Base-by-base conservation (phyloP, 148 eudicot species). In the Nyssa sinensis region DNA sequence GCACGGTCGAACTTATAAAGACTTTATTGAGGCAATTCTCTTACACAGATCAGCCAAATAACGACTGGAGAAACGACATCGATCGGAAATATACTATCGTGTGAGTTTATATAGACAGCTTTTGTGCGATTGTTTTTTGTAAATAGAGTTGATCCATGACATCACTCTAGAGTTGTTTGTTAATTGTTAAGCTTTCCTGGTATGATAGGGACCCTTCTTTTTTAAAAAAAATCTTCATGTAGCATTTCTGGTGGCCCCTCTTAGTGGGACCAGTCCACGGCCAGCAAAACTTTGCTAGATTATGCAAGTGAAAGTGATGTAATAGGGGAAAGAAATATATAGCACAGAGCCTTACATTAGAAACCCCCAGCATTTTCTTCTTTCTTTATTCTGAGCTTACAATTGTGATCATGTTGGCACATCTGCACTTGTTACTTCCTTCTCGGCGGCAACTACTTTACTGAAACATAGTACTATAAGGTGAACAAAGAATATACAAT, bases 1-100 rank as follows among this genome's bases (percentile, higher is more conserved):
- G 71, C 65, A 64, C 60, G 64, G 58, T 66, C 27, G 62, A 64
- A 77, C 64, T 47, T 63, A 75, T 70, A 76, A 70, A 76, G 69
- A 53, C 51, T 55, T 51, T 24, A 37, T 69, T 13, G 49, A 72
- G 21, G 29, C 25, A 51, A 47, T 53, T n/a, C 34, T 39, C 13
- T 30, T 33, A 21, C 44, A 23, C 65, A 67, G 31, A 64, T 51
- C 64, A 51, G 39, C 75, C 80, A 55, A 77, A 65, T 65, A 64
- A 64, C 19, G 41, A 63, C 70, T 64, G 35, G 35, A 32, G 57
- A 37, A 69, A 19, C 70, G 70, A 67, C 21, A 71, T 49, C 14
- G 27, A 31, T 79, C 66, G 59, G 4, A 65, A 28, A 41, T 58
- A 4, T 58, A 24, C 34, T 13, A 13, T 62, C 74, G 13, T 27